Base-by-base conservation (phyloP, 345 rosid genomes). In the Excoecaria cochinchinensis region DNA sequence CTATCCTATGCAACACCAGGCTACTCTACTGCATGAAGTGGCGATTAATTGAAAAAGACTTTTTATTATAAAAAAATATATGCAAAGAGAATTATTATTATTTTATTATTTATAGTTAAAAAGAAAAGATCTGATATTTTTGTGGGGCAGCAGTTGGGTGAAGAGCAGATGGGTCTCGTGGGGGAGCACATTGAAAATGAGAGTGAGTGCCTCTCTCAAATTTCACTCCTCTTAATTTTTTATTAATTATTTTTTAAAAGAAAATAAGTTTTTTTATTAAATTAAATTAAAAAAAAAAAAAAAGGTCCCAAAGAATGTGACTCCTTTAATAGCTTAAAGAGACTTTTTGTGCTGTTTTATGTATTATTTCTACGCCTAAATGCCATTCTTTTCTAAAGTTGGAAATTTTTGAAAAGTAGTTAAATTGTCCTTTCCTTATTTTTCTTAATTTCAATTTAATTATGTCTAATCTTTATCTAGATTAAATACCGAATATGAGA, bases 81-180 rank as follows among this genome's bases (percentile, higher is more conserved):
- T 31, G 31, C 31, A 31, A 44, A 44, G 48, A 44, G 48, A 44
- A 44, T 44, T 31, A 31, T 31, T 31, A 31, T 31, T 31, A 31
- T 31, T 31, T 2, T 31, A 31, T 31, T 31, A 31, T 31, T 31
- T 31, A 31, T 31, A 31, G 31, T 31, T 31, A 31, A 31, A 31
- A 31, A 31, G 31, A 44, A 10, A 44, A 44, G 8, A 44, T 44
- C 10, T 44, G 4, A 44, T 3, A 44, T 44, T 44, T 44, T 44
- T 5, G 48, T 44, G 48, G 48, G 86, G 3, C 79, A 74, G 12
- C 21, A 24, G 79, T 76, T 81, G 8, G 84, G 79, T 76, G 73
- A 65, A 53, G 50, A 66, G 15, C 51, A 21, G 68, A 53, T 16
- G 11, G 65, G 61, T 55, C 78, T 84, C 82, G 80, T 76, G 84